Percentiles rank a stretch among this genome's conserved stretches.
These are phyloP conservation scores for Phyllosticta ampelicida DNA, from an alignment of 2,329 filamentous ascomycete species.

Conservation along the genomic window DNA sequence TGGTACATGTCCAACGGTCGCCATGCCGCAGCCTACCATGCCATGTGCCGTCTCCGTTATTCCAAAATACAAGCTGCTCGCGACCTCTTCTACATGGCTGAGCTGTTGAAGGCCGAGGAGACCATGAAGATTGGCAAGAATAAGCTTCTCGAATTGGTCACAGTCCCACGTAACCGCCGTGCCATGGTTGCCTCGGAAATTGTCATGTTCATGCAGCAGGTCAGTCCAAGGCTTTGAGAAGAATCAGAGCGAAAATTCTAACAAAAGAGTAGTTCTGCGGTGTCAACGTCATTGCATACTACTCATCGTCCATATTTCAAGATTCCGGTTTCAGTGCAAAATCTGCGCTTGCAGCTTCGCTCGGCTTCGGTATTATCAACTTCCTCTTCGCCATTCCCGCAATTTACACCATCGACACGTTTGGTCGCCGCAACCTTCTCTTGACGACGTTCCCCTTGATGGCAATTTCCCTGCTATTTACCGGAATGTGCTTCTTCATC, in stretches of 20 bases:
- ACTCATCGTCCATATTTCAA: slow-evolving; percentile 22
- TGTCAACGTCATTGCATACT: slow-evolving; percentile 23
- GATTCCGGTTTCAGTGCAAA: slow-evolving; percentile 18
- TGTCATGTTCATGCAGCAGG: slow-evolving; percentile 26
- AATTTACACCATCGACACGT: slow-evolving; percentile 34
- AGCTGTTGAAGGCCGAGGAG: slow-evolving; percentile 24
- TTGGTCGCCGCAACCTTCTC: slow-evolving; percentile 30
- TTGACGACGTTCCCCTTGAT: slow-evolving; percentile 39
- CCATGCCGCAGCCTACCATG: slow-evolving; percentile 16
- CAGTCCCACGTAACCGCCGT: slow-evolving; percentile 20
- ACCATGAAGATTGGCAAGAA: slow-evolving; percentile 23
- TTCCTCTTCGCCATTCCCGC: slow-evolving; percentile 37
- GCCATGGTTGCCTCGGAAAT: slow-evolving; percentile 20
- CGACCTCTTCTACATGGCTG: slow-evolving; percentile 40
- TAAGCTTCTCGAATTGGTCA: slow-evolving; percentile 20
- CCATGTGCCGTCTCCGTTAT: slow-evolving; percentile 44
- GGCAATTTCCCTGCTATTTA: slow-evolving; percentile 40
- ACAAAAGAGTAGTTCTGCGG: slow-evolving; percentile 16
- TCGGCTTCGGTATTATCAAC: slow-evolving; percentile 36
- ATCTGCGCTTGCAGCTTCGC: slow-evolving; percentile 28
- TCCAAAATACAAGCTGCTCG: slow-evolving; percentile 43
- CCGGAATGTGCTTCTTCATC: slow-evolving; percentile 32
- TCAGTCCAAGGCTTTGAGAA: slow-evolving; percentile 5
- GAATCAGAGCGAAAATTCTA: neutral
- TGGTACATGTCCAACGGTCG: slow-evolving; percentile 19